Evolutionary conservation across 2,329 filamentous ascomycete species (phyloP).

Genomic region (Ophiobolus disseminans): DNA sequence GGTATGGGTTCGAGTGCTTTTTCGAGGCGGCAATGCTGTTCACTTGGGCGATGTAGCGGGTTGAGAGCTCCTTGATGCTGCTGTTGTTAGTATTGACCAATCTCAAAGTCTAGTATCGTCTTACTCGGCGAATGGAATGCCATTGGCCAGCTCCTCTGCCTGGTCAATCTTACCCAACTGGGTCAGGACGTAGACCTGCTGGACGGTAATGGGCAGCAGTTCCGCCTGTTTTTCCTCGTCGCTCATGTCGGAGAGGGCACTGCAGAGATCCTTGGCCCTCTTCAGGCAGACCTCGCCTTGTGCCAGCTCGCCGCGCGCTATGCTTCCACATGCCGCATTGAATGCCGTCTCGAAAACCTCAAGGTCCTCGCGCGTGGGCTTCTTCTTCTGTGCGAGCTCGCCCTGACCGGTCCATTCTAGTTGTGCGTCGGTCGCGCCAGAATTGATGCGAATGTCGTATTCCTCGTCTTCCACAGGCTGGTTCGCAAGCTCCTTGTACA

Average conservation of each 20-base stretch:
- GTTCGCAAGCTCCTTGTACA: constrained; percentile 67
- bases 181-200: constrained; percentile 75
- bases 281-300: constrained; percentile 72
- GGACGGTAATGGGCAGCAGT: constrained; percentile 75
- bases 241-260: constrained; percentile 73
- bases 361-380: constrained; percentile 66
- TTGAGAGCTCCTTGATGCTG: constrained; percentile 72
- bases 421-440: constrained; percentile 74
- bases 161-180: constrained; percentile 71
- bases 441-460: constrained; percentile 79
- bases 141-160: constrained; percentile 67
- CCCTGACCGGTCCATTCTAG: constrained; percentile 71
- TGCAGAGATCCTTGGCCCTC: constrained; percentile 73
- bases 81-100: constrained; percentile 14
- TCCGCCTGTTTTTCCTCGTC: constrained; percentile 78
- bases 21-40: constrained; percentile 64
- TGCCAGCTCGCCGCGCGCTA: constrained; percentile 71
- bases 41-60: constrained; percentile 70
- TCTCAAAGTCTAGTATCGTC: constrained; percentile 27
- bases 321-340: constrained; percentile 76
- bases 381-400: constrained; percentile 61
- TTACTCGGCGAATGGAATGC: constrained; percentile 68
- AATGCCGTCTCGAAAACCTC: constrained; percentile 84
- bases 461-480: constrained; percentile 66
- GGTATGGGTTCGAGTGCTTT: constrained; percentile 68